These are phyloP conservation scores for Sporothrix globosa DNA, from an alignment of 2,329 filamentous ascomycete species.

Conservation along the genomic window DNA sequence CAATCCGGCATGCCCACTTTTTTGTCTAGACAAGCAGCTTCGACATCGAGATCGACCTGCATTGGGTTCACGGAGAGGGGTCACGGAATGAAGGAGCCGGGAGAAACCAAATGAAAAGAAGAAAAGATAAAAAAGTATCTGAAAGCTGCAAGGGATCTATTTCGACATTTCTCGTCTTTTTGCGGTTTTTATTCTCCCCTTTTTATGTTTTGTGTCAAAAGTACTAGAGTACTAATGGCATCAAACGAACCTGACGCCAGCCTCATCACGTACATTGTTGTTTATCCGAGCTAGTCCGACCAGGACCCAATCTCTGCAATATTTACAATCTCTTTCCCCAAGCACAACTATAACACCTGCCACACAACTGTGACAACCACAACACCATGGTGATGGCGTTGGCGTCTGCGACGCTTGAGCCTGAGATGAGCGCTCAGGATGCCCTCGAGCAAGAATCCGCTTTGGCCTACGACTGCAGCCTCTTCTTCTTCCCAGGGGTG, in stretches of 20 bases:
- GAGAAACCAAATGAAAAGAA: neutral
- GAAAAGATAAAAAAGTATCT: neutral
- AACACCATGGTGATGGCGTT: slow-evolving; percentile 2
- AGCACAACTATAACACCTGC: neutral
- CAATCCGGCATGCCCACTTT: slow-evolving; percentile 19
- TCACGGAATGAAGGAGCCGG: neutral
- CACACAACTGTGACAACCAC: neutral
- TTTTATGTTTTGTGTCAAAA: neutral
- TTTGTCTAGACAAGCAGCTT: neutral
- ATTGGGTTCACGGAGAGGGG: neutral
- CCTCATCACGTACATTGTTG: neutral
- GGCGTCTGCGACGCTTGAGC: neutral
- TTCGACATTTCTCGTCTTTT: neutral
- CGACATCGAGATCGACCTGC: slow-evolving; percentile 22
- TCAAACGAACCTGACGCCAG: neutral
- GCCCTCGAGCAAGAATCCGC: neutral
- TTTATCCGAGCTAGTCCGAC: neutral
- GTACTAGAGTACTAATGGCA: neutral
- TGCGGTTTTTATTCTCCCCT: neutral
- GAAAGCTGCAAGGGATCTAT: neutral
- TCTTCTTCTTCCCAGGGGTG: slow-evolving; percentile 28
- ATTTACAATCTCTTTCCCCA: neutral
- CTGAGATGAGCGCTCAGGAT: neutral
- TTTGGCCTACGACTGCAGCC: neutral
- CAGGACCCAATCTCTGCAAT: neutral